Evolutionary conservation across 1,284 basidiomycete species (phyloP).

Genomic region (Gomphus sp.): DNA sequence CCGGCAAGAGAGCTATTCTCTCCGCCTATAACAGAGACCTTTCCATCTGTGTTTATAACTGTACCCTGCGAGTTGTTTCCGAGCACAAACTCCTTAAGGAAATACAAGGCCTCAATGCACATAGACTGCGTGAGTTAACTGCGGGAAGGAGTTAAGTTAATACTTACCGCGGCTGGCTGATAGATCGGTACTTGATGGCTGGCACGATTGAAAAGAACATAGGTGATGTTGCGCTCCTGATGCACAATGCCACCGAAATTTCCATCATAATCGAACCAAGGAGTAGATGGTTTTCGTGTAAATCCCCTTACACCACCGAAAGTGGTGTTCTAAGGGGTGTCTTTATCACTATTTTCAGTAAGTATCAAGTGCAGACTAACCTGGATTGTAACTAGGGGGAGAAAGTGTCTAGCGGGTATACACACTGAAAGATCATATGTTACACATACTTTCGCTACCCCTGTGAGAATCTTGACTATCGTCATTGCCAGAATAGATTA

Average conservation of each 20-base stretch:
- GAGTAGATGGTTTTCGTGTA: conserved; percentile 13
- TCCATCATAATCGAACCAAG: conserved; percentile 21
- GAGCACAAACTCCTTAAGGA: conserved; percentile 51
- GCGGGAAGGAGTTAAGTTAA: not conserved
- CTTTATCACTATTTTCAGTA: not conserved
- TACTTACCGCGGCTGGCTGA: conserved; percentile 17
- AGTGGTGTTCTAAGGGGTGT: conserved; percentile 19
- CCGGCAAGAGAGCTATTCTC: conserved; percentile 30
- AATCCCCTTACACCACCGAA: conserved; percentile 15
- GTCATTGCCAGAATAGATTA: conserved; percentile 5
- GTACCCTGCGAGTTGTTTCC: conserved; percentile 44
- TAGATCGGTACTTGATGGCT: conserved; percentile 22
- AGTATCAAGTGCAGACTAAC: not conserved
- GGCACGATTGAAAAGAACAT: conserved; percentile 21
- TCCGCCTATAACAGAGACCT: conserved; percentile 42
- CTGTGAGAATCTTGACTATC: conserved; percentile 8
- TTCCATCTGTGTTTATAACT: conserved; percentile 22
- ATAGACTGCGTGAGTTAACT: not conserved
- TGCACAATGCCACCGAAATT: conserved; percentile 21
- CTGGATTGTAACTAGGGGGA: conserved; percentile 8
- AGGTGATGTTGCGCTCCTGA: conserved; percentile 24
- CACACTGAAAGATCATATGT: not conserved
- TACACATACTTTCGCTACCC: conserved; percentile 13
- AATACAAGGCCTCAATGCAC: conserved; percentile 36
- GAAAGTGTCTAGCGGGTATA: not conserved